Conservation (phyloP, 2,329 filamentous ascomycete genomes). For the Diaporthe sp. region DNA sequence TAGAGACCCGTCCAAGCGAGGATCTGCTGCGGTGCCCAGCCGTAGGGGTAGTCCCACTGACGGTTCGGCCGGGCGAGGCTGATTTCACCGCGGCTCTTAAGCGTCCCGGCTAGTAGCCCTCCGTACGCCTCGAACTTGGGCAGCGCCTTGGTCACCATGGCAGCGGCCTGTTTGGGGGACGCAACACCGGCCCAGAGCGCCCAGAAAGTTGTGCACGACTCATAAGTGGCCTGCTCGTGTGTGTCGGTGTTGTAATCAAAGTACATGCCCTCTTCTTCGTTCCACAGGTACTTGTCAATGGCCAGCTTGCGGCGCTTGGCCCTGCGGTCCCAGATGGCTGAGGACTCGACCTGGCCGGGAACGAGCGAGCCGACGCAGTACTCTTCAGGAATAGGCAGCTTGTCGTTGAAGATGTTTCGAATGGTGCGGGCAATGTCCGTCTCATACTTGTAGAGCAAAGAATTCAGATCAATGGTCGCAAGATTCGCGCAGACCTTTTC, state of each 20-base stretch:
- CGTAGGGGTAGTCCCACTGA: constrained; percentile 98
- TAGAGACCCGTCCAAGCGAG: constrained; percentile 94
- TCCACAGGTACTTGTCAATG: constrained; percentile 96
- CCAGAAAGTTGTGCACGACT: constrained; percentile 96
- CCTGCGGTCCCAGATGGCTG: constrained; percentile 90
- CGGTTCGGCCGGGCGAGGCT: constrained; percentile 89
- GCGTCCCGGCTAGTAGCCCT: constrained; percentile 89
- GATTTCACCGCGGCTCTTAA: constrained; percentile 86
- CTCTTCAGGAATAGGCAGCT: constrained; percentile 83
- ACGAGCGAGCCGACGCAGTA: constrained; percentile 79
- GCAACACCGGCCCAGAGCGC: constrained; percentile 95
- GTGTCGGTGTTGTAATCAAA: constrained; percentile 95
- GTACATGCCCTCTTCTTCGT: constrained; percentile 92
- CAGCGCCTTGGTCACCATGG: constrained; percentile 83
- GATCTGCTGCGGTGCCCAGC: constrained; percentile 99
- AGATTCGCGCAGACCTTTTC: constrained; percentile 90
- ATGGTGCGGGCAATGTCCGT: constrained; percentile 91
- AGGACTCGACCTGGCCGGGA: constrained; percentile 81
- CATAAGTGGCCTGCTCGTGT: constrained; percentile 85
- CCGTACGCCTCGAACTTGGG: constrained; percentile 91
- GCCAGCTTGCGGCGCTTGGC: constrained; percentile 85
- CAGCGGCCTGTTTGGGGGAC: constrained; percentile 86
- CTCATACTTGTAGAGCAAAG: constrained; percentile 96
- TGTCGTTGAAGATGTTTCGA: constrained; percentile 85
- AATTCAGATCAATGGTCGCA: constrained; percentile 95